Conservation (phyloP, 768 basidiomycete species). For the Phanerodontia chrysosporium region DNA sequence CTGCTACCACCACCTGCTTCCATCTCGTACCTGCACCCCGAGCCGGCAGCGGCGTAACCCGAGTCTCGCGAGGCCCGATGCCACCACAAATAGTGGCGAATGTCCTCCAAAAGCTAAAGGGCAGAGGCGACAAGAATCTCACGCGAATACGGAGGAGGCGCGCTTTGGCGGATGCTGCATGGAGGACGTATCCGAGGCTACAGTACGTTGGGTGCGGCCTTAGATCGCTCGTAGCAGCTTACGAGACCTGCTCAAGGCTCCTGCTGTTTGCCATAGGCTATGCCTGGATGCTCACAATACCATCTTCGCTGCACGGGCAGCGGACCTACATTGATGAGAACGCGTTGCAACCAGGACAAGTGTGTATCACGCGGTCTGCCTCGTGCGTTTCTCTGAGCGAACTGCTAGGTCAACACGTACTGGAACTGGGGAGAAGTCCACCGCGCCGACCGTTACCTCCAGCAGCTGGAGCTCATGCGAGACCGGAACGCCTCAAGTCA, state of each 20-base stretch:
- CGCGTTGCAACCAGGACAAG: conserved; percentile 90
- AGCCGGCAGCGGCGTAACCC: neutral
- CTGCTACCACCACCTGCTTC: neutral
- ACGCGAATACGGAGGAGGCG: conserved; percentile 6
- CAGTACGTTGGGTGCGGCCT: neutral
- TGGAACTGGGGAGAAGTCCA: conserved; percentile 93
- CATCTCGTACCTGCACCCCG: neutral
- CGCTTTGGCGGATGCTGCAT: conserved; percentile 4
- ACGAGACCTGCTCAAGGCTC: conserved; percentile 34
- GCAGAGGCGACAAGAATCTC: conserved; percentile 10
- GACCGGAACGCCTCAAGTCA: conserved; percentile 61
- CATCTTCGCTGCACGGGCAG: conserved; percentile 58
- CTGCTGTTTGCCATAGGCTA: conserved; percentile 62
- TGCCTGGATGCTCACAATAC: conserved; percentile 81
- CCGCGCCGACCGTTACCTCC: conserved; percentile 77
- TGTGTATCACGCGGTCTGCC: conserved; percentile 27
- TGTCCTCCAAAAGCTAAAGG: neutral
- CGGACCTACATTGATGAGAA: conserved; percentile 91
- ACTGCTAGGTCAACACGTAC: conserved; percentile 75
- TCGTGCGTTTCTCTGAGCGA: neutral
- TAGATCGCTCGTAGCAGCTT: neutral
- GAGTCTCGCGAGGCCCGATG: neutral
- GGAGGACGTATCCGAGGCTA: conserved; percentile 6
- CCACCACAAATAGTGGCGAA: neutral
- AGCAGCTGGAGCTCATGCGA: conserved; percentile 57